Conservation (phyloP, 768 basidiomycete species). For the Candolleomyces eurysporus region DNA sequence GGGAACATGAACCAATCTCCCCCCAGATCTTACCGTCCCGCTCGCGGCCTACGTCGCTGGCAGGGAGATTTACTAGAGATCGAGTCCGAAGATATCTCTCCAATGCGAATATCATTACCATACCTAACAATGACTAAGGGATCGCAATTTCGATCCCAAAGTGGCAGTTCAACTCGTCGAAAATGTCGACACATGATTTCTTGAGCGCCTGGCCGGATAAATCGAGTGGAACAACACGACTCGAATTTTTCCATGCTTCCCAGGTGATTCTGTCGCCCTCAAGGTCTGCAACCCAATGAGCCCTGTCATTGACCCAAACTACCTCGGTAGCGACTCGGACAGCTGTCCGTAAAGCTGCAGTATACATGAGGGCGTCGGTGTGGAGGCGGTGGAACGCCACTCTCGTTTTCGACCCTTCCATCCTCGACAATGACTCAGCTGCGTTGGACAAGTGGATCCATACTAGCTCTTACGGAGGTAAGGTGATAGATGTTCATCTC, state of each 20-base stretch:
- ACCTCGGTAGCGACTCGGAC: neutral
- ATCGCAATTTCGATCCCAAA: too few relatives aligned
- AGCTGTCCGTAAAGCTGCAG: neutral
- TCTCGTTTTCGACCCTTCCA: neutral
- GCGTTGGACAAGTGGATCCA: neutral
- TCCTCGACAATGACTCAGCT: neutral
- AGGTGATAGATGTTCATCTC: neutral
- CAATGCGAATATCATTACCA: too few relatives aligned
- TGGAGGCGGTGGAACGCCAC: neutral
- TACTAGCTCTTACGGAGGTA: neutral
- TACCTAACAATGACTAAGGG: too few relatives aligned
- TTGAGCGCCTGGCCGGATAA: too few relatives aligned
- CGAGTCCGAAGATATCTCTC: too few relatives aligned
- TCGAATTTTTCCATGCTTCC: neutral
- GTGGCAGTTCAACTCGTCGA: too few relatives aligned
- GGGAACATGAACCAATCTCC: too few relatives aligned
- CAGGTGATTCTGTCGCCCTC: neutral
- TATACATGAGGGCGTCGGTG: neutral
- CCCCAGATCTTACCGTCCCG: too few relatives aligned
- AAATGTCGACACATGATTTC: too few relatives aligned
- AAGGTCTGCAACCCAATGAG: neutral
- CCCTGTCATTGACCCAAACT: neutral
- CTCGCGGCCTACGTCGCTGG: too few relatives aligned
- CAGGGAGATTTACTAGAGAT: too few relatives aligned
- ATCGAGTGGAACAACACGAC: neutral